Evolutionary conservation across 2,329 filamentous ascomycete species (phyloP).

Genomic region (Sporothrix globosa): DNA sequence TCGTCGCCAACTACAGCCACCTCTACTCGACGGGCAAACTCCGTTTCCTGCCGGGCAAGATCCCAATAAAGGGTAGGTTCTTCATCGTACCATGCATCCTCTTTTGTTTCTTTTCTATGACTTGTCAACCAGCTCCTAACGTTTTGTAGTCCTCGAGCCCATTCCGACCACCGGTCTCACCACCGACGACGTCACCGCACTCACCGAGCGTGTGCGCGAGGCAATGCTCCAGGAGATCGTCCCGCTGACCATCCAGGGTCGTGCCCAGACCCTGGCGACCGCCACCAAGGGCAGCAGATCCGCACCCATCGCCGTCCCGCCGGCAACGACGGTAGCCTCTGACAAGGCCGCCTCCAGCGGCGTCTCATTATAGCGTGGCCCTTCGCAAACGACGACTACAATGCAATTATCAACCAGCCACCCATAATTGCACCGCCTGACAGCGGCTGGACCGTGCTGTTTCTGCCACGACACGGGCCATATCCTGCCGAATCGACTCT

Average conservation of each 20-base stretch:
- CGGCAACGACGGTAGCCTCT: not conserved
- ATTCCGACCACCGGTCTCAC: conserved; percentile 76
- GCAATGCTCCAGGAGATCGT: conserved; percentile 73
- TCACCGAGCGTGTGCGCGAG: conserved; percentile 69
- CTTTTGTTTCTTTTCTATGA: not conserved
- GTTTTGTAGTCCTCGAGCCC: conserved; percentile 69
- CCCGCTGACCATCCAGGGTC: conserved; percentile 55
- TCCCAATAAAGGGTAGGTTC: conserved; percentile 73
- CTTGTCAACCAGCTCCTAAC: conserved; percentile 10
- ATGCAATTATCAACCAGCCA: not conserved
- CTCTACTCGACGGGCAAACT: conserved; percentile 66
- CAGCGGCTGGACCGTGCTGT: not conserved
- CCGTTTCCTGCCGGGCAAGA: conserved; percentile 67
- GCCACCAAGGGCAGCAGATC: not conserved
- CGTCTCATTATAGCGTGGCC: conserved; percentile 31
- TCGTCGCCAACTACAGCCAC: conserved; percentile 78
- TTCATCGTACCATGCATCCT: not conserved
- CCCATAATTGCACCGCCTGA: not conserved
- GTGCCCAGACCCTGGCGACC: conserved; percentile 18
- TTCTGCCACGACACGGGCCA: not conserved
- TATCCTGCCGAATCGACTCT: too few species aligned
- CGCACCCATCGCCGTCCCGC: conserved; percentile 9
- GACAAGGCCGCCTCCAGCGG: conserved; percentile 31
- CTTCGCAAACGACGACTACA: too few species aligned
- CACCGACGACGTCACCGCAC: conserved; percentile 73